Conservation (phyloP, 2,329 filamentous ascomycete species). For the Colletotrichum sublineola region DNA sequence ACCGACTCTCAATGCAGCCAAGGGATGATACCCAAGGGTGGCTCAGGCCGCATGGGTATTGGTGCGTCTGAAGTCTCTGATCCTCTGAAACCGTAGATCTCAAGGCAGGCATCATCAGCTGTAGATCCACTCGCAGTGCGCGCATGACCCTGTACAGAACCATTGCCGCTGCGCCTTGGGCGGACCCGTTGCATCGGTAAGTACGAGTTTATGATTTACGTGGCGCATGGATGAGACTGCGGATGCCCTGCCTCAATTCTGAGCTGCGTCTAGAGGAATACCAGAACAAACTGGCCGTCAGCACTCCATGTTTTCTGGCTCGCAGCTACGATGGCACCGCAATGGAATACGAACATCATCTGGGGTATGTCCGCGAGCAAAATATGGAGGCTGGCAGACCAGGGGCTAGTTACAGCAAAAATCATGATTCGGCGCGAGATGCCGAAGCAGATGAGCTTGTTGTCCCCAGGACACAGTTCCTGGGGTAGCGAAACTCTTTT, state of each 20-base stretch:
- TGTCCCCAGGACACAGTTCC: neutral
- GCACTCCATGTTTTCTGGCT: neutral
- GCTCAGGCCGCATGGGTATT: slow-evolving; percentile 22
- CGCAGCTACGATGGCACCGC: no score
- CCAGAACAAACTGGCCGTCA: neutral
- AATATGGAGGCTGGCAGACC: neutral
- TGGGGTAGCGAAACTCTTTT: neutral
- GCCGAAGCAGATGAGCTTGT: slow-evolving; percentile 12
- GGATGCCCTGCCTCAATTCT: neutral
- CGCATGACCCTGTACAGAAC: slow-evolving; percentile 7
- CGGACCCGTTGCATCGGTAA: neutral
- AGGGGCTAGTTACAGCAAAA: neutral
- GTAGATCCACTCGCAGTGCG: slow-evolving; percentile 6
- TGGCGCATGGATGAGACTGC: neutral
- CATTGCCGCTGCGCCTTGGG: neutral
- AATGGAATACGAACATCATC: neutral
- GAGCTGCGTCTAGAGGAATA: neutral
- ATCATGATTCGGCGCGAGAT: slow-evolving; percentile 2
- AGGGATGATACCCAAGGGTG: slow-evolving; percentile 22
- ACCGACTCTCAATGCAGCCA: slow-evolving; percentile 12
- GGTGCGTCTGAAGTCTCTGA: slow-evolving; percentile 40
- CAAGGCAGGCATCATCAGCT: neutral
- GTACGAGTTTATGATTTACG: neutral
- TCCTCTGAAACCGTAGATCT: slow-evolving; percentile 39
- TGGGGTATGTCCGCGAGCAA: neutral